phyloP scores from a whole-genome alignment of 2,329 filamentous ascomycete genomes.

The Thelonectria rubi region DNA sequence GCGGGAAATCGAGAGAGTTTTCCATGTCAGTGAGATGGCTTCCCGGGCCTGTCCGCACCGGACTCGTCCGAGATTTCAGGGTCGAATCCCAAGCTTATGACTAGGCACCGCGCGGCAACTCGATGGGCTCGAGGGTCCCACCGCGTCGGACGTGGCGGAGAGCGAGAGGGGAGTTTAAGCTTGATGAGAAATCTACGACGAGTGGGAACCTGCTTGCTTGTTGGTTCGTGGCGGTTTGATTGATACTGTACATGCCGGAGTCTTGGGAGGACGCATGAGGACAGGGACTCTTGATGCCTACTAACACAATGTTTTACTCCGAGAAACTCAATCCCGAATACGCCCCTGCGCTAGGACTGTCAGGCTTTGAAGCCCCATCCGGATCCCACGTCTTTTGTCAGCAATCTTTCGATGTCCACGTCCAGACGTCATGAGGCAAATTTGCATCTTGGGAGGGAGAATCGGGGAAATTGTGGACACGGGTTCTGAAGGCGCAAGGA shows the following conservation, averaged over 20 bases:
- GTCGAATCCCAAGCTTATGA: neutral
- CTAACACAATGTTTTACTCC: too few relatives aligned
- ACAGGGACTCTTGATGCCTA: neutral
- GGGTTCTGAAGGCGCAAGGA: neutral
- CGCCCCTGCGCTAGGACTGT: neutral
- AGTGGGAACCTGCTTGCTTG: neutral
- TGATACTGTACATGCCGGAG: neutral
- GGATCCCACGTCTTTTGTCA: slow-evolving; percentile 8
- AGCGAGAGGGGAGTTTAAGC: neutral
- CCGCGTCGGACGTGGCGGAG: neutral
- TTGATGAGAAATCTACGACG: neutral
- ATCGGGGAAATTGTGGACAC: slow-evolving; percentile 17
- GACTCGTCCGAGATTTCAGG: neutral
- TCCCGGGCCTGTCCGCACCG: neutral
- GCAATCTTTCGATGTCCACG: slow-evolving; percentile 12
- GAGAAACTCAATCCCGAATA: neutral
- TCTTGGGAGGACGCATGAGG: neutral
- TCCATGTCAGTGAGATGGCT: neutral
- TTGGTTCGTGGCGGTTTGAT: neutral
- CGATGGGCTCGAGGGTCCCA: neutral
- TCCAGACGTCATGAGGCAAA: slow-evolving; percentile 7
- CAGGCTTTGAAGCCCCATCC: neutral
- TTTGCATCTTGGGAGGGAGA: neutral
- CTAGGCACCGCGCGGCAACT: slow-evolving; percentile 1
- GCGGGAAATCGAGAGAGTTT: too few relatives aligned